These are phyloP conservation scores for Backusella macrospora DNA, from an alignment of 192 early-diverging fungal species.

Conservation along the genomic window DNA sequence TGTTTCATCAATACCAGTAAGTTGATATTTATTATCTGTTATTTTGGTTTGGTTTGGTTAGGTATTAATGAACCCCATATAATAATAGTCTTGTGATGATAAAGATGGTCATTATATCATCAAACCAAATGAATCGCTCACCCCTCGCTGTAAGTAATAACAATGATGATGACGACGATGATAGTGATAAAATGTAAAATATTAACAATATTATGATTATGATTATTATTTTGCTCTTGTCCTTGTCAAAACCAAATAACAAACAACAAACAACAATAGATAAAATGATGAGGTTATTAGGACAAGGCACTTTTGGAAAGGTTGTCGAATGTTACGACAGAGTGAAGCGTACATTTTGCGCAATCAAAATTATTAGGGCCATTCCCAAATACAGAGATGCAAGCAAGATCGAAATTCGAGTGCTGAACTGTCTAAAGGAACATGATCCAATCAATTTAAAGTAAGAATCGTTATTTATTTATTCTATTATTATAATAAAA, in stretches of 20 bases:
- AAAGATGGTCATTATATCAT: slow-evolving; percentile 95
- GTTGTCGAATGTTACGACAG: slow-evolving; percentile 89
- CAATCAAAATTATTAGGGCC: slow-evolving; percentile 95
- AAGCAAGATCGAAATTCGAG: slow-evolving; percentile 86
- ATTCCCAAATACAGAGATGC: slow-evolving; percentile 97
- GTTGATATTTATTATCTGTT: background rate
- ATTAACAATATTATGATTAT: too few species aligned
- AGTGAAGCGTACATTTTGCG: slow-evolving; percentile 59
- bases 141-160: slow-evolving; percentile 67
- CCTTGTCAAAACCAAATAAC: background rate
- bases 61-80: background rate
- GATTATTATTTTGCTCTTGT: background rate
- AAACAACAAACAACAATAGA: slow-evolving; percentile 49
- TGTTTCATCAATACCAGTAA: background rate
- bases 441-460: slow-evolving; percentile 83
- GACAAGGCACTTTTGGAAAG: slow-evolving; percentile 99
- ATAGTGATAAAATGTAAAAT: background rate
- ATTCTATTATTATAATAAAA: background rate
- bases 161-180: too few species aligned
- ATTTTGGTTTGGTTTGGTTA: background rate
- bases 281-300: slow-evolving; percentile 83
- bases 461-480: slow-evolving; percentile 50
- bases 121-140: slow-evolving; percentile 72
- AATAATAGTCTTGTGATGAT: slow-evolving; percentile 66
- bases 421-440: slow-evolving; percentile 79